These are phyloP conservation scores for Morella rubra DNA, from an alignment of 306 rosid species.

Conservation along the genomic window DNA sequence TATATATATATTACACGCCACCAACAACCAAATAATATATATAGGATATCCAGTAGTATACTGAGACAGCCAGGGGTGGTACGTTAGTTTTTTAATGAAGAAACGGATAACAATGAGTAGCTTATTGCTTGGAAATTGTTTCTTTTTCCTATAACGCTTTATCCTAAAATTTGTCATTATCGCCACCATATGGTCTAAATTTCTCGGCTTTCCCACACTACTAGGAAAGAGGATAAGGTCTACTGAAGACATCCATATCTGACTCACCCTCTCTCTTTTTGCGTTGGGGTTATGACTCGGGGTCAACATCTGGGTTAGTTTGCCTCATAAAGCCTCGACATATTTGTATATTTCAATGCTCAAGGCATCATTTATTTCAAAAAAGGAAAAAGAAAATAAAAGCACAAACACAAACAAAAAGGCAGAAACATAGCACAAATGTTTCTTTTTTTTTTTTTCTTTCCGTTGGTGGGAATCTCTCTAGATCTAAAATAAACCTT, in stretches of 20 bases:
- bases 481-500: not conserved
- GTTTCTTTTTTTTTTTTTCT: not conserved
- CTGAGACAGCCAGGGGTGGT: not conserved
- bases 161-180: conserved; percentile 40
- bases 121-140: conserved; percentile 4
- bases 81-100: conserved; percentile 5
- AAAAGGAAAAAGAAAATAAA: not conserved
- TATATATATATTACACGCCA: not conserved
- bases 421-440: not conserved
- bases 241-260: conserved; percentile 58
- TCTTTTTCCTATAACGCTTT: not conserved
- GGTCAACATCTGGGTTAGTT: conserved; percentile 57
- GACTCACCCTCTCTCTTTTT: conserved; percentile 41
- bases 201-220: conserved; percentile 38
- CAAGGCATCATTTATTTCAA: conserved; percentile 8
- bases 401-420: too few species aligned
- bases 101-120: conserved; percentile 43
- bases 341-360: conserved; percentile 40
- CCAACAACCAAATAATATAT: too few species aligned
- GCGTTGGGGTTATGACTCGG: conserved; percentile 24
- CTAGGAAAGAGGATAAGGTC: conserved; percentile 71
- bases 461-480: not conserved
- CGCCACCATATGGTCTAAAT: conserved; percentile 51
- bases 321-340: conserved; percentile 75
- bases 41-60: too few species aligned